Percentiles rank a stretch among this genome's conserved stretches.
These are phyloP conservation scores for Cladosporium sp. DNA, from an alignment of 2,329 filamentous ascomycete species.

Conservation along the genomic window DNA sequence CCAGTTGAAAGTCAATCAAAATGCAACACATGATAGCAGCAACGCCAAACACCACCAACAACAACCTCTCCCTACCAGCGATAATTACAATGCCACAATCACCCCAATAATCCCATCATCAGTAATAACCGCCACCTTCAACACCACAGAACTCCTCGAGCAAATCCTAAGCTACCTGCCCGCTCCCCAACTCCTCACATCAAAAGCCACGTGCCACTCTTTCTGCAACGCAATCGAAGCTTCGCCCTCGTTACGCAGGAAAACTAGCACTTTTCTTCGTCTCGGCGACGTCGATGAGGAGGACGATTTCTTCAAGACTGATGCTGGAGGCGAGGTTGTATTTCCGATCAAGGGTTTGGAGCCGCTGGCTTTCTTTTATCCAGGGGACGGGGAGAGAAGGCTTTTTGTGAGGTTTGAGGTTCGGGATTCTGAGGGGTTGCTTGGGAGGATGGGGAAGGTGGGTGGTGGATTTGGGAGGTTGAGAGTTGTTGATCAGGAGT, in stretches of 20 bases:
- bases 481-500: neutral
- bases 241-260: neutral
- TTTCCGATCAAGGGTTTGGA: neutral
- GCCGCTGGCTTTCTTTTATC: constrained; percentile 6
- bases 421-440: neutral
- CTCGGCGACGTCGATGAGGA: neutral
- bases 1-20: neutral
- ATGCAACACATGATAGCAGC: neutral
- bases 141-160: constrained; percentile 15
- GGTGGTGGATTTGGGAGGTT: neutral
- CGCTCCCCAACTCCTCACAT: neutral
- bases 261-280: neutral
- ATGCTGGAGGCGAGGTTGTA: neutral
- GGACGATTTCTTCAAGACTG: neutral
- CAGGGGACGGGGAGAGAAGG: constrained; percentile 2
- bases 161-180: constrained; percentile 5
- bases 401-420: neutral
- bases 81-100: neutral
- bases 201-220: neutral
- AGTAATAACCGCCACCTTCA: neutral
- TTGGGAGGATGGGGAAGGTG: neutral
- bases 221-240: neutral
- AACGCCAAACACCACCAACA: neutral
- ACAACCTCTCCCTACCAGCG: neutral
- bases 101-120: neutral